Percentiles rank a stretch among this genome's conserved stretches.
Conservation (phyloP, 139 green algal genomes). For the Tetradesmus obliquus region DNA sequence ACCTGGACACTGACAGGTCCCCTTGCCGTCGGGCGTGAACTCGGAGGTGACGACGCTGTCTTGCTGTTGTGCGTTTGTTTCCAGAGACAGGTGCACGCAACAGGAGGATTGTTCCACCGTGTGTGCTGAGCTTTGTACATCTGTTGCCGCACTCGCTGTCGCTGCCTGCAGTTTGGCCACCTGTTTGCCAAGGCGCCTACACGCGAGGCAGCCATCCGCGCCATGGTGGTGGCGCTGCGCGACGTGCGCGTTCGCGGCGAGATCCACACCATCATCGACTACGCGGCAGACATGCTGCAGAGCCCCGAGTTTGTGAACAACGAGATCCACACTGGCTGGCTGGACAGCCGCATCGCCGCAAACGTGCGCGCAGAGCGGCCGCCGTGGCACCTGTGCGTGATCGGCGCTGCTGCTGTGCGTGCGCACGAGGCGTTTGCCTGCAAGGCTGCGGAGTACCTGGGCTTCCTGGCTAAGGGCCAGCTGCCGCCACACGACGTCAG, state of each 20-base stretch:
- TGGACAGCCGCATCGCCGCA: slow-evolving; percentile 93
- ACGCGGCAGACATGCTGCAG: slow-evolving; percentile 64
- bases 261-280: slow-evolving; percentile 94
- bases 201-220: slow-evolving; percentile 84
- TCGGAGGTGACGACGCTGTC: too few species aligned
- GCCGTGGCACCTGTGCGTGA: slow-evolving; percentile 93
- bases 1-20: too few species aligned
- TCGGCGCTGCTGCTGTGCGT: slow-evolving; percentile 65
- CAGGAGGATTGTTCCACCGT: too few species aligned
- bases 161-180: slow-evolving; percentile 88
- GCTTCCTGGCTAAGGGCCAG: slow-evolving; percentile 95
- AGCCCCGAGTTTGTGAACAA: slow-evolving; percentile 79
- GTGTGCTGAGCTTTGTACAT: neutral
- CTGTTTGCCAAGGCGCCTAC: slow-evolving; percentile 94
- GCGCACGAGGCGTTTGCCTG: slow-evolving; percentile 40
- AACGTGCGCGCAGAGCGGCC: slow-evolving; percentile 79
- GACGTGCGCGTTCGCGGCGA: slow-evolving; percentile 96
- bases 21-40: too few species aligned
- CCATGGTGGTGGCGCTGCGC: slow-evolving; percentile 95
- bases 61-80: too few species aligned
- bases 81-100: too few species aligned
- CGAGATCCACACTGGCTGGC: slow-evolving; percentile 95
- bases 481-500: slow-evolving; percentile 87
- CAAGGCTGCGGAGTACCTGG: slow-evolving; percentile 88
- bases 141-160: neutral